Percentiles rank a stretch among this genome's conserved stretches.
Conservation (phyloP, 2,329 filamentous ascomycete species). For the Phialophora macrospora region DNA sequence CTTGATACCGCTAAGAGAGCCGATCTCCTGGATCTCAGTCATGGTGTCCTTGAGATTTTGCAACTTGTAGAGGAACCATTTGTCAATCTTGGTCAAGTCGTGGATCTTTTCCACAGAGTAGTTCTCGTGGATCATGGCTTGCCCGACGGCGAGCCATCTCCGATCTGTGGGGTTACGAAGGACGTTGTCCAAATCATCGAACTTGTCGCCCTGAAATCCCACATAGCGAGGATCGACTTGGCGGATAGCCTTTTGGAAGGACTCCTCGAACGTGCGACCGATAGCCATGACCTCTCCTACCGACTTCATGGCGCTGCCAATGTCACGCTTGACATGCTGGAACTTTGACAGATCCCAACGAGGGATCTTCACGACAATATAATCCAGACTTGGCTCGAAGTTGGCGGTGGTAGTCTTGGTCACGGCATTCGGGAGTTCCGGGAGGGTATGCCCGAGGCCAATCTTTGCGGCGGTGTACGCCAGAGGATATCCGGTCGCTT, state of each 20-base stretch:
- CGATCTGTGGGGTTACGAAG: conserved; percentile 93
- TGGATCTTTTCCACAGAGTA: conserved; percentile 92
- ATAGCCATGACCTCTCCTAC: conserved; percentile 99
- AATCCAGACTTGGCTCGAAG: conserved; percentile 96
- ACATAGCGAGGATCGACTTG: conserved; percentile 91
- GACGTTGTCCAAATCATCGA: conserved; percentile 88
- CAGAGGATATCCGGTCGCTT: conserved; percentile 95
- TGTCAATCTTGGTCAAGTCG: conserved; percentile 96
- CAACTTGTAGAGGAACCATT: conserved; percentile 98
- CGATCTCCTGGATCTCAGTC: conserved; percentile 80
- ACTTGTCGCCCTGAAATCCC: conserved; percentile 94
- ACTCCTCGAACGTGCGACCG: conserved; percentile 96
- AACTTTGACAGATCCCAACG: conserved; percentile 99
- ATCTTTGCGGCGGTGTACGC: conserved; percentile 99
- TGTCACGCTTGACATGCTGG: conserved; percentile 96
- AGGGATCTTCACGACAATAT: conserved; percentile 98
- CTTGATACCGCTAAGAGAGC: conserved; percentile 81
- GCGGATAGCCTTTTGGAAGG: conserved; percentile 97
- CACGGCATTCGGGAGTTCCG: conserved; percentile 94
- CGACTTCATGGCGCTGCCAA: conserved; percentile 98
- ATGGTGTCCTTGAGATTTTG: conserved; percentile 95
- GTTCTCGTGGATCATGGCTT: conserved; percentile 96
- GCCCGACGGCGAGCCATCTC: conserved; percentile 94
- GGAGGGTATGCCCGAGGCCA: conserved; percentile 90
- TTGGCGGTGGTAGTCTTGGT: conserved; percentile 99